Evolutionary conservation across 1,284 basidiomycete species (phyloP).

Genomic region (Ceratorhiza oryzae-sativae): DNA sequence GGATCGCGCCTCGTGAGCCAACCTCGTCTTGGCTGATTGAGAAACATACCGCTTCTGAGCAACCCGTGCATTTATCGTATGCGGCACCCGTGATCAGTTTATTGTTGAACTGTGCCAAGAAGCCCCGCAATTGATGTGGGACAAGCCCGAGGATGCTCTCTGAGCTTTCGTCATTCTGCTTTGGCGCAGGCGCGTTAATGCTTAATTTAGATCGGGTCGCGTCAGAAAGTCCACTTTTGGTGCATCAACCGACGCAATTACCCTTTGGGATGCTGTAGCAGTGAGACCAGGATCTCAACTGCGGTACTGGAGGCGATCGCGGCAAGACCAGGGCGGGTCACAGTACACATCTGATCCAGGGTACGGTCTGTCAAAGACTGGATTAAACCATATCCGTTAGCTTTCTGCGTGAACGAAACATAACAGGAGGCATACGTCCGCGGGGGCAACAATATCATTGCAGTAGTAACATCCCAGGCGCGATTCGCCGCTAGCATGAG

Average conservation of each 20-base stretch:
- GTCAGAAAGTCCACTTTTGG: background rate
- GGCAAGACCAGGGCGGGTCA: slow-evolving; percentile 94
- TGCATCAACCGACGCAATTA: slow-evolving; percentile 51
- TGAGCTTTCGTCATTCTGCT: slow-evolving; percentile 52
- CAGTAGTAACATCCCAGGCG: slow-evolving; percentile 95
- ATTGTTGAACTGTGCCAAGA: slow-evolving; percentile 84
- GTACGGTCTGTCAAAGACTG: slow-evolving; percentile 94
- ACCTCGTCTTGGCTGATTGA: background rate
- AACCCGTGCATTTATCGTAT: slow-evolving; percentile 90
- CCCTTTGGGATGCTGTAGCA: slow-evolving; percentile 91
- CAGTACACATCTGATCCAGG: slow-evolving; percentile 99
- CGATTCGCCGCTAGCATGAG: slow-evolving; percentile 49
- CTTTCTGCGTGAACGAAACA: background rate
- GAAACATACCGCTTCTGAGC: slow-evolving; percentile 72
- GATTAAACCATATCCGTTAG: background rate
- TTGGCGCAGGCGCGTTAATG: slow-evolving; percentile 70
- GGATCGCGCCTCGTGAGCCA: background rate
- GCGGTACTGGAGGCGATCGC: slow-evolving; percentile 90
- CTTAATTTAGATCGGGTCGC: slow-evolving; percentile 52
- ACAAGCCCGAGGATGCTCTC: slow-evolving; percentile 80
- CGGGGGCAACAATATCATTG: slow-evolving; percentile 96
- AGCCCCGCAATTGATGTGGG: slow-evolving; percentile 94
- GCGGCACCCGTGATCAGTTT: slow-evolving; percentile 85
- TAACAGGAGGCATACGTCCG: slow-evolving; percentile 69
- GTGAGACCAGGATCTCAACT: slow-evolving; percentile 89